A percentile compares a stretch with the other conserved stretches of the same genome.
Evolutionary conservation across 2,329 filamentous ascomycete genomes (phyloP).

Genomic region (Malbranchea cinnamomea): DNA sequence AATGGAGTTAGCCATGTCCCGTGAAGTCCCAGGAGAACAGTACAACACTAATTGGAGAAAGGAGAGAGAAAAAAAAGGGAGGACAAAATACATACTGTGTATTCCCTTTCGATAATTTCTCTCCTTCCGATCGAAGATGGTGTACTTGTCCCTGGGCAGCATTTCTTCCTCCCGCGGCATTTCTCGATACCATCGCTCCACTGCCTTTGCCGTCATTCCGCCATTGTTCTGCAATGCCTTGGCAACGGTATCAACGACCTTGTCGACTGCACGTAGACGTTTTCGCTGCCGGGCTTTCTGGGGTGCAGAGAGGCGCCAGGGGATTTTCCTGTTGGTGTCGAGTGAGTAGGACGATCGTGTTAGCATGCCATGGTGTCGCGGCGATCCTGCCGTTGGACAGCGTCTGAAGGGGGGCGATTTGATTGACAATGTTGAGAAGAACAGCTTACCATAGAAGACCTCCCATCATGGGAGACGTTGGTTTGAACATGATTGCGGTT

Average conservation of each 20-base stretch:
- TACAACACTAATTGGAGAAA: background rate
- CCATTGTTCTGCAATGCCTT: conserved; percentile 61
- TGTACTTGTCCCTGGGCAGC: conserved; percentile 94
- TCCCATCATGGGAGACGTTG: conserved; percentile 59
- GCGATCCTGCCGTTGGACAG: background rate
- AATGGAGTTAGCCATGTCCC: conserved; percentile 6
- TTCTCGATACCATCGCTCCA: conserved; percentile 84
- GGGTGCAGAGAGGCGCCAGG: conserved; percentile 83
- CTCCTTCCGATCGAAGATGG: conserved; percentile 90
- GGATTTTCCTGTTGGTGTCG: conserved; percentile 59
- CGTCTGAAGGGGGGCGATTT: conserved; percentile 1
- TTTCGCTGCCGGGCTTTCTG: conserved; percentile 80
- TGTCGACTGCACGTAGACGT: conserved; percentile 72
- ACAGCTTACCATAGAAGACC: conserved; percentile 75
- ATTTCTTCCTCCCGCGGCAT: conserved; percentile 96
- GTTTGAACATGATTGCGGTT: conserved; percentile 61
- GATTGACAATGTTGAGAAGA: conserved; percentile 6
- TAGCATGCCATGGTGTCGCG: background rate
- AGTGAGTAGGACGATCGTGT: conserved; percentile 2
- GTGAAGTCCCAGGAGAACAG: background rate
- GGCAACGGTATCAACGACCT: conserved; percentile 70
- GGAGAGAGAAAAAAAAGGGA: background rate
- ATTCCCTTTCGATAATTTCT: conserved; percentile 94
- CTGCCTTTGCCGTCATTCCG: conserved; percentile 53
- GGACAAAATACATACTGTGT: conserved; percentile 59